Base-by-base conservation (phyloP, 345 rosid species). In the Theobroma cacao region DNA sequence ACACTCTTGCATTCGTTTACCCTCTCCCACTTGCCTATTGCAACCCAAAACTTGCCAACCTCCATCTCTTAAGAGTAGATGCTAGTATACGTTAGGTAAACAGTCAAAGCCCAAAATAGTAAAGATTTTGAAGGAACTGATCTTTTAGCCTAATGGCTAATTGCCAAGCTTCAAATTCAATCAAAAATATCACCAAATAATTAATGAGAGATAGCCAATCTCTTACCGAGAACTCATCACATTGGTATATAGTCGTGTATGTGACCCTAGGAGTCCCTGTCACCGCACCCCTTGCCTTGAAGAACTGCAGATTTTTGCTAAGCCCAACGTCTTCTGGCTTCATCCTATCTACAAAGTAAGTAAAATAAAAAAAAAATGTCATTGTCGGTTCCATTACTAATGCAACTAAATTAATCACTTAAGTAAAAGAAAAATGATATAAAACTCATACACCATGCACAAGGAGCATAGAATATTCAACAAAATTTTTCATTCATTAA, bases 251-350 rank as follows among this genome's bases (percentile, higher is more conserved):
- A 70, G 90, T 87, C 2, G 93, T 85, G 80, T 76, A 72, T 3
- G 84, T 84, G 77, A 90, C 91, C 63, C 89, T 82, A 0, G 90
- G 91, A 73, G 80, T 72, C 53, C 82, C 88, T 64, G 77, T 80
- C 31, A 52, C 62, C 4, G 55, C 74, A 58, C 48, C 31, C 24
- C 67, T 79, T 55, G 86, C 76, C 74, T 81, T 75, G 75, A 90
- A 88, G 75, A 89, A 84, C 38, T 59, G 84, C 56, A 88, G 78
- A 63, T 82, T 55, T 48, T 79, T 75, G 38, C 88, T 88, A 53
- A 92, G 83, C 61, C 94, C 92, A 58, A 92, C 84, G 72, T 90
- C 93, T 80, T 90, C 91, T 18, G 93, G 91, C 74, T 80, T 79
- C 90, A 92, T 92, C 24, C 82, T 77, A 76, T 92, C 97, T 92